Evolutionary conservation across 139 green algal species (phyloP), one percentile per base, ranked within the genome.

Genomic region (Spirogloea muscicola): DNA sequence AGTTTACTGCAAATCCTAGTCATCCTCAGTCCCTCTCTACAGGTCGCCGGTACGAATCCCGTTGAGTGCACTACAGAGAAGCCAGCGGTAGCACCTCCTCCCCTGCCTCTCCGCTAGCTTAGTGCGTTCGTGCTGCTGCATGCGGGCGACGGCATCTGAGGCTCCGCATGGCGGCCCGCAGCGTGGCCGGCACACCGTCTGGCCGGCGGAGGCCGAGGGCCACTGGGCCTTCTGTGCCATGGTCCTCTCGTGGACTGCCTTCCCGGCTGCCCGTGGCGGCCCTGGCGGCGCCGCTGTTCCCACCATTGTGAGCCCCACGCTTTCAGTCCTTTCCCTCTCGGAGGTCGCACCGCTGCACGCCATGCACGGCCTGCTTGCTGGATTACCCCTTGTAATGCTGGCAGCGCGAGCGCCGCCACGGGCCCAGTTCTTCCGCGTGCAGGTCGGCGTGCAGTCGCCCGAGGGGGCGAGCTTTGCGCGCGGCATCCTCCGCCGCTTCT

Each of bases 371-470:
- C 27, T 65, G 57, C 13, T 36, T 65, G 57, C 18, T 65, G 27
- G 57, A 65, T 55, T 18, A 41, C 13, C 13, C 18, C 16, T 33
- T 42, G 5, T 69, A 25, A 25, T 37, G 13, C 57, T 18, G 13
- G 13, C 18, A 13, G 13, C 29, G 13, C 13, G 18, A 55, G 27
- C 57, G 13, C 57, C 27, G 13, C 16, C 13, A 41, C 27, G 18
- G 10, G 25, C 42, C 18, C 44, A 66, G 44, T 78, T 49, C 40
- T 78, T 57, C 49, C 69, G 69, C 18, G 69, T 78, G 10, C 7
- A 77, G 36, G 69, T 78, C 3, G 61, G 36, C 33, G 3, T 78
- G 13, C 69, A 74, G 57, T 74, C 58, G 3, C 69, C 69, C n/a
- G 31, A 21, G 21, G 69, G 37, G 4, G 41, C 61, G 27, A 78